Conservation (phyloP, 176 grass and related monocot species). For the Carex scoparia region DNA sequence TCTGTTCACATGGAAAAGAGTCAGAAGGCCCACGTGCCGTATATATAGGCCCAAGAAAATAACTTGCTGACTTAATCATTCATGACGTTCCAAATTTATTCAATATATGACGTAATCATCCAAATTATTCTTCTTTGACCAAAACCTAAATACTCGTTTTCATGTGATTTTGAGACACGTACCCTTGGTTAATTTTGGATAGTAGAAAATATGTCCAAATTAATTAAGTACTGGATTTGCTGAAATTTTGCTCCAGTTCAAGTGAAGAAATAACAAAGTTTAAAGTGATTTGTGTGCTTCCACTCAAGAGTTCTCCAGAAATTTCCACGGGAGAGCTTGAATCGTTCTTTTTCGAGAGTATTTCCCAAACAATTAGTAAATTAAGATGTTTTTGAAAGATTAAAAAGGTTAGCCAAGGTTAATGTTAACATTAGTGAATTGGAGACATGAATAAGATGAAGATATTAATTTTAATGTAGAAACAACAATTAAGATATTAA, state of each 20-base stretch:
- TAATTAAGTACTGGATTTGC: neutral
- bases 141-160: neutral
- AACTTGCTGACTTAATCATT: neutral
- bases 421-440: too few relatives aligned
- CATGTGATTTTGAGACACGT: neutral
- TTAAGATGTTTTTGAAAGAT: too few relatives aligned
- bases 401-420: too few relatives aligned
- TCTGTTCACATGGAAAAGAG: neutral
- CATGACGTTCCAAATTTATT: neutral
- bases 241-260: neutral
- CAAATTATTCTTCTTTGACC: neutral
- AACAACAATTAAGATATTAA: too few relatives aligned
- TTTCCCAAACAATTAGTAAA: too few relatives aligned
- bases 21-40: neutral
- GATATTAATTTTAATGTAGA: too few relatives aligned
- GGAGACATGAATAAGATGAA: too few relatives aligned
- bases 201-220: neutral
- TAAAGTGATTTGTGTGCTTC: too few relatives aligned
- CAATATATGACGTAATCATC: neutral
- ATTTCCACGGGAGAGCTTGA: too few relatives aligned
- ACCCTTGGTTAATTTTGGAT: neutral
- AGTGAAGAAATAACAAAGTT: too few relatives aligned
- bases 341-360: too few relatives aligned
- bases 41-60: neutral
- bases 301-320: too few relatives aligned